These are phyloP conservation scores for Podochytrium sp. DNA, from an alignment of 192 early-diverging fungal genomes.

Conservation along the genomic window DNA sequence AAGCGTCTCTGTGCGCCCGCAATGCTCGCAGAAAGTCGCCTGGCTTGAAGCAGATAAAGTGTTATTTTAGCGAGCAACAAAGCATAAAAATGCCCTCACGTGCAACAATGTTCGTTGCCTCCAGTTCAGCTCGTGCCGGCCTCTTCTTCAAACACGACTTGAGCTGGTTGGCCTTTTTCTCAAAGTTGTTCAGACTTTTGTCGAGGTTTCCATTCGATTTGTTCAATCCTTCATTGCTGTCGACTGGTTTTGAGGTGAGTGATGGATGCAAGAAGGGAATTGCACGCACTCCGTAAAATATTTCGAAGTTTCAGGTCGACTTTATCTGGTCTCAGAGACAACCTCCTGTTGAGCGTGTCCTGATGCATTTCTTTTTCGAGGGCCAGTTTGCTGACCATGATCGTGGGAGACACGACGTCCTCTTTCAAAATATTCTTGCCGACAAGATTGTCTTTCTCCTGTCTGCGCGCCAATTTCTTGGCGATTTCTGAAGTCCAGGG, in stretches of 20 bases:
- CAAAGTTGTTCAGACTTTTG: too few relatives aligned
- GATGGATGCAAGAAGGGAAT: background rate
- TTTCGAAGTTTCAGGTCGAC: slow-evolving; percentile 59
- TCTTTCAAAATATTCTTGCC: slow-evolving; percentile 56
- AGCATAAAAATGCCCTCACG: slow-evolving; percentile 3
- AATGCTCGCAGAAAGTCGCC: slow-evolving; percentile 42
- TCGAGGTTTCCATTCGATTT: slow-evolving; percentile 1
- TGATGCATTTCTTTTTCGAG: slow-evolving; percentile 55
- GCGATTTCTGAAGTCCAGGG: slow-evolving; percentile 47
- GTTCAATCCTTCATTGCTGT: slow-evolving; percentile 3
- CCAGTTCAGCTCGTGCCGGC: slow-evolving; percentile 52
- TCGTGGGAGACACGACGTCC: slow-evolving; percentile 44
- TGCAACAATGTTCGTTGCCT: slow-evolving; percentile 58
- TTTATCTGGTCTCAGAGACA: slow-evolving; percentile 47
- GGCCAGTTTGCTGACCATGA: slow-evolving; percentile 46
- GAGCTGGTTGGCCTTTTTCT: slow-evolving; percentile 23
- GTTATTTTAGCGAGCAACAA: background rate
- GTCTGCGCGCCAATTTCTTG: slow-evolving; percentile 47
- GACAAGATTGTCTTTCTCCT: slow-evolving; percentile 49
- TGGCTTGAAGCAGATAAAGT: background rate
- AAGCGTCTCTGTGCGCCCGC: slow-evolving; percentile 46
- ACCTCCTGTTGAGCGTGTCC: slow-evolving; percentile 43
- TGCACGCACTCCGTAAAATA: slow-evolving; percentile 35
- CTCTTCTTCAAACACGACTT: slow-evolving; percentile 55
- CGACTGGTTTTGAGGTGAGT: background rate